Evolutionary conservation across 2,329 filamentous ascomycete genomes (phyloP), one percentile per base, ranked within the genome.

Genomic region (Claviceps sp.): DNA sequence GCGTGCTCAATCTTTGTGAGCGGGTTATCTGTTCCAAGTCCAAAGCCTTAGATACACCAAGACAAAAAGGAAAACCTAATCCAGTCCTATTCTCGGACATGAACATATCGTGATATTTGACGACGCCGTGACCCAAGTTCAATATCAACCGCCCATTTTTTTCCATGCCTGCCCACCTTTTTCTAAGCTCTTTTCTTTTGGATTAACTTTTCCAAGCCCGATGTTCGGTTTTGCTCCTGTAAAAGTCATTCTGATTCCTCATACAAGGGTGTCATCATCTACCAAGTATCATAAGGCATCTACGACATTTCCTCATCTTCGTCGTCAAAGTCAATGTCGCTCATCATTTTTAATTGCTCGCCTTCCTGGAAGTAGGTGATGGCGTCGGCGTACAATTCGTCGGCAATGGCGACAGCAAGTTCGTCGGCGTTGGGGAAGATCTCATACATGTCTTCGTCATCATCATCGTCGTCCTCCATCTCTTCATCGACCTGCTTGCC

Each of bases 351-450:
- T 52, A 79, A 71, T 60, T 88, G 85, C 64, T 85, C 81, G 45
- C 87, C 86, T 49, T 57, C 54, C 42, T 51, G 86, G 71, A 93
- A 97, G 71, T 93, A 94, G 67, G 86, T 88, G 66, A 95, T 83
- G 53, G 90, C 91, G 56, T 82, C 81, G 47, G 88, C 86, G 83
- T 85, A 96, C 50, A 97, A 72, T 59, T 97, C 91, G 64, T 97
- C 90, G 8, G 85, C 81, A 59, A 97, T 75, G 54, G 82, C 76
- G 56, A 88, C 77, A 40, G 89, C 90, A 47, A 97, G 68, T 55
- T 90, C 85, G 59, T 94, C 88, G 22, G 87, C 91, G 44, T 82
- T 81, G n/a, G 86, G 85, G 74, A 93, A 95, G 59, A 95, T 84
- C 68, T 96, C 91, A 47, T 84, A 76, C 50, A 83, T 80, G 34